phyloP scores from a whole-genome alignment of 1,284 basidiomycete species.

The Ganoderma lingzhi region DNA sequence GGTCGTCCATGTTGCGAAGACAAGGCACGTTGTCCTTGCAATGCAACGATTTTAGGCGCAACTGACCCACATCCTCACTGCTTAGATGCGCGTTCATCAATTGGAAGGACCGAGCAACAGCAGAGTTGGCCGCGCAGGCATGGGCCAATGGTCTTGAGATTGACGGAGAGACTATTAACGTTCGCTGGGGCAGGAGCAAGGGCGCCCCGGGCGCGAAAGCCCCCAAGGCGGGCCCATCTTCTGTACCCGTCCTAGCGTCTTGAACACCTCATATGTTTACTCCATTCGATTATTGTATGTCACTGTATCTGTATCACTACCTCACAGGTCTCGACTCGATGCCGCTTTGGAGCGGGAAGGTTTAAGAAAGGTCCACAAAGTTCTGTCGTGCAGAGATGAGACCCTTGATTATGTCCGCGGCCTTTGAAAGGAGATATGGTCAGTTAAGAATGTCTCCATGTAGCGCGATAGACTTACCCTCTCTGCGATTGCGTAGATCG shows the following conservation, averaged over 20 bases:
- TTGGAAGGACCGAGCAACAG: conserved; percentile 82
- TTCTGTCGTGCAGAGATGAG: background rate
- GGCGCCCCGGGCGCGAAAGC: conserved; percentile 33
- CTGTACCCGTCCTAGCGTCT: conserved; percentile 18
- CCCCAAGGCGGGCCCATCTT: conserved; percentile 19
- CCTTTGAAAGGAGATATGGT: background rate
- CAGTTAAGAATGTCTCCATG: background rate
- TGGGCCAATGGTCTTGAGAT: conserved; percentile 91
- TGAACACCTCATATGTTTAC: background rate
- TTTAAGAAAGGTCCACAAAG: background rate
- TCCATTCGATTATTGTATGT: conserved; percentile 1
- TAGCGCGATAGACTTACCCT: conserved; percentile 18
- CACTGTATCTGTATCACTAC: conserved; percentile 18
- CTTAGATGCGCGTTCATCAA: conserved; percentile 95
- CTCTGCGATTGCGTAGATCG: conserved; percentile 32
- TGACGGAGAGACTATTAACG: conserved; percentile 75
- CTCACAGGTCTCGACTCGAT: background rate
- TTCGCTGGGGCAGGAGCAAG: conserved; percentile 90
- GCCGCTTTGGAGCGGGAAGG: background rate
- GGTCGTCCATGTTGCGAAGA: conserved; percentile 87
- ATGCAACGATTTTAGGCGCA: background rate
- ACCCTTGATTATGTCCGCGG: background rate
- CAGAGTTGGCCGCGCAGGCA: conserved; percentile 87
- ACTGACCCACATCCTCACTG: conserved; percentile 13
- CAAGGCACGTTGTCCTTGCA: conserved; percentile 55